Percentiles rank a stretch among this genome's conserved stretches.
Evolutionary conservation across 129 eudicot genomes (phyloP).

Genomic region (Heracleum sosnowskyi): DNA sequence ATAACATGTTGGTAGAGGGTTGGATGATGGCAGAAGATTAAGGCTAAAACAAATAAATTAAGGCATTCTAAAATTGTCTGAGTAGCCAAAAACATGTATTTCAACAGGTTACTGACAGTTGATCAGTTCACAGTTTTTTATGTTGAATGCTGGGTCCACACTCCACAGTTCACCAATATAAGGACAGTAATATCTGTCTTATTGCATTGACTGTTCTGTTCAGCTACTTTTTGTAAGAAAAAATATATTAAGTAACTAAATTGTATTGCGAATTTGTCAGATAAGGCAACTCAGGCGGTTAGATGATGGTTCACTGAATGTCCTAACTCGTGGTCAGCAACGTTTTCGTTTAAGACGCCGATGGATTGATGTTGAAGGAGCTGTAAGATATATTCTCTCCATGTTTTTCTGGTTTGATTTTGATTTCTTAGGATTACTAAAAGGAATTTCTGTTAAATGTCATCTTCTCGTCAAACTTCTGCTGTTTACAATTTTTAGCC

Average conservation of each 20-base stretch:
- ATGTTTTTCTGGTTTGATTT: neutral
- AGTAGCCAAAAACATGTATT: neutral
- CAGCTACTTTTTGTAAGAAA: neutral
- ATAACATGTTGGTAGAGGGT: neutral
- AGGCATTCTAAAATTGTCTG: neutral
- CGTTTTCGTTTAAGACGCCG: constrained; percentile 81
- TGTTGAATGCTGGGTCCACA: neutral
- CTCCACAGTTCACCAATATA: neutral
- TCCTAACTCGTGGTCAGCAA: constrained; percentile 88
- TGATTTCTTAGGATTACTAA: neutral
- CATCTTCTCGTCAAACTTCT: neutral
- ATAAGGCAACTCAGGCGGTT: constrained; percentile 74
- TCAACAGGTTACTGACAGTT: neutral
- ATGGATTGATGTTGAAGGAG: constrained; percentile 72
- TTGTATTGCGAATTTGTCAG: constrained; percentile 23
- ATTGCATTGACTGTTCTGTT: neutral
- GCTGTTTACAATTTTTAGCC: constrained; percentile 35
- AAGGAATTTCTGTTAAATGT: neutral
- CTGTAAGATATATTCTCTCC: constrained; percentile 37
- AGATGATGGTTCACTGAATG: constrained; percentile 90
- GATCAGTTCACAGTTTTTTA: neutral
- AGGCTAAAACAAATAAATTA: neutral
- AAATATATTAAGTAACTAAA: neutral
- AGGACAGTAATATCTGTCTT: neutral
- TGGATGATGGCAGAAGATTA: neutral